Evolutionary conservation across 1,284 basidiomycete species (phyloP), one percentile per base, ranked within the genome.

Genomic region (Trichosporon ovoides): DNA sequence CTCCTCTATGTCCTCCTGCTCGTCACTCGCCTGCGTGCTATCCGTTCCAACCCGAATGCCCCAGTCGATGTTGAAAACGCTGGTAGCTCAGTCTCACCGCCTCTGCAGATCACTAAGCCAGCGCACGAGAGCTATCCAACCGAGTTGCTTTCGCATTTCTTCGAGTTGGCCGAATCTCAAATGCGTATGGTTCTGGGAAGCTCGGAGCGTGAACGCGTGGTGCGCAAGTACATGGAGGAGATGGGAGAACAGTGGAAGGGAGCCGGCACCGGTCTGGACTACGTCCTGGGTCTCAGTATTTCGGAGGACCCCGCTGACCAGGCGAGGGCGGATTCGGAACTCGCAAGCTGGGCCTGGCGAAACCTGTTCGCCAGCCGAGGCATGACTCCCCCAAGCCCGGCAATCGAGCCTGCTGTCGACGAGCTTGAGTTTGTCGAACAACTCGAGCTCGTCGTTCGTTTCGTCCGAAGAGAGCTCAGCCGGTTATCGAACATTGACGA

Each of bases 1-100:
- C 92, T 95, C 64, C 81, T 98, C 38, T 94, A 98, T 77, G 81
- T 98, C 56, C 92, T 94, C 85, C 81, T 98, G 58, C 84, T 97
- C 51, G 87, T 87, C 9, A 87, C 90, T 49, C 88, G 95, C 19
- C 83, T 98, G 24, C 88, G 95, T 13, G 85, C 90, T 0, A 84
- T 98, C 7, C 55, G 58, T 2, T 50, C 53, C 13, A 88, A 89
- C 2, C 66, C 68, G 12, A 46, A 59, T 18, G 22, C 63, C 85
- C 43, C 43, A 9, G 43, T 48, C 14, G 43, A 48, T 31, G 24
- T 31, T 24, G 43, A 48, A 22, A 28, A 48, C 22, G 22, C 24
- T 14, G 43, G 43, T 28, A 22, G 22, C n/a, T 87, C 78, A 78
- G 64, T 70, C 19, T 69, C 71, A 20, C 69, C 73, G 54, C 66